Conservation (phyloP, 495 filamentous ascomycete genomes). For the Penicillium salamii region DNA sequence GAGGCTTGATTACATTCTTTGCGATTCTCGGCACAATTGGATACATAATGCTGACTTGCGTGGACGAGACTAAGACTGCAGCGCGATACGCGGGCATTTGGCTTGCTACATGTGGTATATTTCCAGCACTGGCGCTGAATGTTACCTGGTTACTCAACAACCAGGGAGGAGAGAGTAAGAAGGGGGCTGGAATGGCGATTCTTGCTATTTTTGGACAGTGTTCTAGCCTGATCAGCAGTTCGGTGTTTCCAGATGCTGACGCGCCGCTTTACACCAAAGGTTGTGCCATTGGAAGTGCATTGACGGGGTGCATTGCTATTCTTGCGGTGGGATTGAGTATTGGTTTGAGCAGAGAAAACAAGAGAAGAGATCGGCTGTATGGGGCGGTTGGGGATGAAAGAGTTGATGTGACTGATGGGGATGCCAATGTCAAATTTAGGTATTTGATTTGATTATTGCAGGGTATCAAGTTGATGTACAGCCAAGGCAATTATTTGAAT, state of each 20-base stretch:
- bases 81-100: conserved; percentile 60
- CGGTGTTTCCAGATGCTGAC: conserved; percentile 24
- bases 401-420: conserved; percentile 29
- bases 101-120: conserved; percentile 62
- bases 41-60: conserved; percentile 61
- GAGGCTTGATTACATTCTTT: conserved; percentile 56
- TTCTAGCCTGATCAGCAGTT: conserved; percentile 26
- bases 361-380: conserved; percentile 23
- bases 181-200: conserved; percentile 29
- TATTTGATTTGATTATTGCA: conserved; percentile 26
- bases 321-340: conserved; percentile 26
- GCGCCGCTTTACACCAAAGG: conserved; percentile 26
- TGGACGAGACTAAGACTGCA: conserved; percentile 38
- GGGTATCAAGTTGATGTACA: no score
- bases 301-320: conserved; percentile 27
- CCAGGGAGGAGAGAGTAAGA: conserved; percentile 54
- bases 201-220: conserved; percentile 32
- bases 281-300: conserved; percentile 27
- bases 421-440: conserved; percentile 23
- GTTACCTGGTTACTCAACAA: conserved; percentile 62
- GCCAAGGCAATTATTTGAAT: no score
- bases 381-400: conserved; percentile 22
- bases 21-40: conserved; percentile 59
- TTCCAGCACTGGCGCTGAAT: conserved; percentile 57
- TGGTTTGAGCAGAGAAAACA: conserved; percentile 26